Base-by-base conservation (phyloP, 2,329 filamentous ascomycete species). In the Curvularia verruculosa region DNA sequence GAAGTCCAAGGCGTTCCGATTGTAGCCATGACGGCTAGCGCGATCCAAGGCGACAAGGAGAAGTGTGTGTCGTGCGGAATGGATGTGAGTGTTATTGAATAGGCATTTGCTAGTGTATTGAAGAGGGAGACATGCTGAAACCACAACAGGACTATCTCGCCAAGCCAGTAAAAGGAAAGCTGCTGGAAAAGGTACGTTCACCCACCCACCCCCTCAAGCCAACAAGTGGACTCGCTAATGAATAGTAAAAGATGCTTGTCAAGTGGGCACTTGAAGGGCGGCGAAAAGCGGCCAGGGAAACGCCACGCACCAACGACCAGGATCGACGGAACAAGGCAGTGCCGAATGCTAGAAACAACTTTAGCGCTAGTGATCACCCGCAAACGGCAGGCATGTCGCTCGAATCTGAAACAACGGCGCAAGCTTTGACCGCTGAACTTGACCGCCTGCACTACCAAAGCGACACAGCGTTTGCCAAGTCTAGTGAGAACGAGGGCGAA, bases 1-100 rank as follows among this genome's bases (percentile, higher is more conserved):
- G 75, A 76, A 18, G 72, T 85, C 3, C 80, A 82, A 52, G 80
- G 87, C 41, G 87, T 91, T 5, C 89, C 89, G 0, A 91, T 92
- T 49, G 87, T 92, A 36, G 89, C 89, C n/a, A 91, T 92, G 88
- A 92, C 89, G 0, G 90, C 89, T 4, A 90, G 87, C 3, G 89
- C 89, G 0, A 91, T 92, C 39, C 88, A 91, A 69, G 89, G 89
- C 4, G 89, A 92, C 67, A 81, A 84, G 47, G 89, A 92, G 70
- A 91, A 91, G 70, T 92, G 89, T 58, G 83, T 82, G 59, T 87
- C 88, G n/a, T 60, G 57, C 8, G 89, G 89, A 29, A 92, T 92
- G 89, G 89, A 92, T 60, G 72, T 74, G 53, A 72, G 70, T 29
- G 12, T 68, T 18, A n/a, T 49, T 19, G 50, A 46, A 23, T 34